Evolutionary conservation across 768 basidiomycete genomes (phyloP), one percentile per base, ranked within the genome.

Genomic region (Kwoniella sp.): DNA sequence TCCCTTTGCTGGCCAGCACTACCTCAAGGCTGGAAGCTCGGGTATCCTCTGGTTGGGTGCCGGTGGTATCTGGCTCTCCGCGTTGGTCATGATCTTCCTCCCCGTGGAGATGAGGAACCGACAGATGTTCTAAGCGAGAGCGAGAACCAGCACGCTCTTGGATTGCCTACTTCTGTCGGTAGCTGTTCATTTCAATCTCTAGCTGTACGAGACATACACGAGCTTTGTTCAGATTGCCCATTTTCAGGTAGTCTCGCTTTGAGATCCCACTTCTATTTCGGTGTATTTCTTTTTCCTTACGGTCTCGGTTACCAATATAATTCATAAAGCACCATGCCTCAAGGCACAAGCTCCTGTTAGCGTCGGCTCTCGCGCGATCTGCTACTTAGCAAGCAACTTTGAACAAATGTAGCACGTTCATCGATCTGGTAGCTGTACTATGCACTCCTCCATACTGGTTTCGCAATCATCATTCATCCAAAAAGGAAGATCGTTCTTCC

Each of bases 41-140:
- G 79, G 79, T 62, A 73, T 77, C 56, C 66, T 78, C 13, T 77
- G 77, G 77, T 60, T 80, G 30, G 77, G 73, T 26, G 75, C 74
- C 22, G 74, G 76, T 23, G 76, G 75, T 55, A 75, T 75, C 55
- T 75, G 70, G 72, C 38, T 79, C 2, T 67, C 73, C 2, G 63
- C 66, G 15, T 31, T 78, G 15, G 67, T 71, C 15, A 70, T 78
- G 72, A 59, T 76, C 29, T 75, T 78, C 65, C 66, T 77, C 25
- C 74, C 80, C 2, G 73, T 78, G 25, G 80, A 81, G 55, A 79
- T 77, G 61, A 67, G 76, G 48, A 69, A 77, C 56, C 70, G 77
- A 60, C 80, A 81, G 66, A 77, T 78, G 60, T 81, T 75, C 70
- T 81, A 72, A 63, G 62, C 12, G 38, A n/a, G n/a, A 45, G 5